A percentile compares a stretch with the other conserved stretches of the same genome.
Evolutionary conservation across 148 eudicot genomes (phyloP).

Genomic region (Camellia japonica): DNA sequence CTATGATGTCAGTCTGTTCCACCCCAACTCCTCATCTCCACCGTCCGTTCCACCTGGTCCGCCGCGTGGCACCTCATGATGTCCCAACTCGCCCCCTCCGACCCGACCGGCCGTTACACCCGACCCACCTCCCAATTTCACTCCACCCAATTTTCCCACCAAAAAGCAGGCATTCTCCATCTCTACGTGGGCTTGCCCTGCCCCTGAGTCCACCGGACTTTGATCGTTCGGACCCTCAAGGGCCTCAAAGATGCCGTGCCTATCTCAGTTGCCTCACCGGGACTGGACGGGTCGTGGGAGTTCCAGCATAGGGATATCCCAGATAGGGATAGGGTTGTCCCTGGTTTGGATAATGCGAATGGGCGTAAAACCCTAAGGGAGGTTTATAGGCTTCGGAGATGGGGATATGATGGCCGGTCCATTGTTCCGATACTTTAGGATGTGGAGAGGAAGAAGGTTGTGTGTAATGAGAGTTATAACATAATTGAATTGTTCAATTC

Average conservation of each 20-base stretch:
- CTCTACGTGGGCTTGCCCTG: slow-evolving; percentile 90
- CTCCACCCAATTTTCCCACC: slow-evolving; percentile 31
- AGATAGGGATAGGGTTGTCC: slow-evolving; percentile 22
- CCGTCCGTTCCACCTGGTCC: slow-evolving; percentile 83
- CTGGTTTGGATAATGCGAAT: slow-evolving; percentile 54
- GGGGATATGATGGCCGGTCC: slow-evolving; percentile 73
- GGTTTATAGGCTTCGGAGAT: slow-evolving; percentile 61
- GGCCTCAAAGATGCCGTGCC: slow-evolving; percentile 61
- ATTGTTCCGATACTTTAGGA: slow-evolving; percentile 99
- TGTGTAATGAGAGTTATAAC: slow-evolving; percentile 93
- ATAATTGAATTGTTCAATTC: slow-evolving; percentile 77
- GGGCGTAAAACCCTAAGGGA: slow-evolving; percentile 63
- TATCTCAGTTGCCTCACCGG: slow-evolving; percentile 68
- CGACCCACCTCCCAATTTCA: slow-evolving; percentile 81
- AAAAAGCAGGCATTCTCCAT: slow-evolving; percentile 41
- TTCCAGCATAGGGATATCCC: slow-evolving; percentile 27
- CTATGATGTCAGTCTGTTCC: slow-evolving; percentile 89
- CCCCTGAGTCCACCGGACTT: slow-evolving; percentile 98
- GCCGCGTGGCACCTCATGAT: slow-evolving; percentile 91
- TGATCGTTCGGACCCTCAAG: slow-evolving; percentile 76
- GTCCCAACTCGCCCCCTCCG: slow-evolving; percentile 98
- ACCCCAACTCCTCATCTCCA: slow-evolving; percentile 88
- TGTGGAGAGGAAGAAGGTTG: slow-evolving; percentile 52
- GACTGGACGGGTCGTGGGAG: slow-evolving; percentile 76
- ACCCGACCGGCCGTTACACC: slow-evolving; percentile 71